Evolutionary conservation across 2,329 filamentous ascomycete species (phyloP), one percentile per base, ranked within the genome.

Genomic region (Aspergillus ibericus): DNA sequence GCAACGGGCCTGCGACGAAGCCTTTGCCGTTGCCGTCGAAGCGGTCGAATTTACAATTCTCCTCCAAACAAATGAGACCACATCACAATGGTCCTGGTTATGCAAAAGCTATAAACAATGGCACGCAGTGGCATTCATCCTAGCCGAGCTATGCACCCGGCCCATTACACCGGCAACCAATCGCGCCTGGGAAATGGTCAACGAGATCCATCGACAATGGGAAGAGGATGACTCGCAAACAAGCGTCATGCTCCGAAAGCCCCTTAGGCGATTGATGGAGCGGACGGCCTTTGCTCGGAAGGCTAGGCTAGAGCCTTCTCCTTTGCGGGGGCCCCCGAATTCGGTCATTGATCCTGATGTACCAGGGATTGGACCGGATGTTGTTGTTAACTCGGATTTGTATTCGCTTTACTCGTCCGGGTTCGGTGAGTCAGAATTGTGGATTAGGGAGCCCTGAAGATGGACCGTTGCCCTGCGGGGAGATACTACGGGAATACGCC

Each of bases 1-100:
- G 25, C 38, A 29, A 9, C 49, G 44, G n/a, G 59, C 38, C 32
- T 59, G 81, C 82, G 82, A 88, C 57, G 82, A 84, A 53, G 79
- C 90, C 0, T 87, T 89, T 66, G 75, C 85, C 27, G 85, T 84
- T 0, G 84, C 86, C 2, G 78, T 90, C 34, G 86, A 90, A 64
- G 84, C 88, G 32, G 79, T 89, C 27, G 87, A 91, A 68, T 83
- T 86, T 66, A 82, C 82, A 18, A 76, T 87, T 54, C 78, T 86
- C 1, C 75, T 90, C 5, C 84, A 87, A 60, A 83, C 80, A 0
- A 86, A 90, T 62, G 73, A 76, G 18, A 71, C 75, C 1, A 83
- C 78, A 0, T 76, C 77, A 69, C 80, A 82, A 55, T 85, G 82
- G 82, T 76, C 78, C 13, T 85, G 83, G 83, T 75, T 84, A 1